Base-by-base conservation (phyloP, 2,329 filamentous ascomycete genomes). In the Fusarium sarcochroum region DNA sequence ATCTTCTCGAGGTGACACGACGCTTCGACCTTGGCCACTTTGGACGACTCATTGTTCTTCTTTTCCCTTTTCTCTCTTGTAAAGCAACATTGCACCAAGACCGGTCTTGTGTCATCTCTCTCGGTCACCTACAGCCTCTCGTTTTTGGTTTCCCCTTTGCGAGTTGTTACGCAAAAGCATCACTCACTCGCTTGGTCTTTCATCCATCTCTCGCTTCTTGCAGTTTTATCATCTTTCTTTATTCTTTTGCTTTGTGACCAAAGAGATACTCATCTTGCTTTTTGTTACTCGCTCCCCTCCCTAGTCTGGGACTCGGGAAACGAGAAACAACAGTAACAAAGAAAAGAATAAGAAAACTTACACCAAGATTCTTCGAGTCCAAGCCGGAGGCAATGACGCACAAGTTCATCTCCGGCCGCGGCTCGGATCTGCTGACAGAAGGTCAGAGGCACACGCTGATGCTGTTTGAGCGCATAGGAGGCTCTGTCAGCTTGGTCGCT, bases 401-500 rank as follows among this genome's bases (percentile, higher is more conserved):
- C 20, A 54, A 60, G 32, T 64, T 74, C 34, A 40, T 75, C 51
- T 47, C 56, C 34, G 47, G 46, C 10, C 61, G 72, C 40, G 52
- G 45, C 15, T 59, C 63, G n/a, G 75, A 79, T 66, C 54, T 68
- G 27, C 72, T 85, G n/a, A 73, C 75, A 1, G 45, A 66, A 9
- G 62, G 76, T 6, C 78, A 86, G 68, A 76, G 81, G 51, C 67
- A 77, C 15, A 78, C 78, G 10, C 80, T 87, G 44, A 80, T 84
- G 20, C 73, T 80, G 44, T 78, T 87, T 49, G 87, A 89, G 76
- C 81, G 86, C 62, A 77, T 83, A 44, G 87, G 87, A 32, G 86
- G 86, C 11, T 81, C 81, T 15, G 69, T 89, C 59, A 88, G 86
- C 21, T 73, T 89, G 55, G 68, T 84, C 7, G 83, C 84, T 4